Evolutionary conservation across 1,284 basidiomycete genomes (phyloP).

Genomic region (Cutaneotrichosporon daszewskae): DNA sequence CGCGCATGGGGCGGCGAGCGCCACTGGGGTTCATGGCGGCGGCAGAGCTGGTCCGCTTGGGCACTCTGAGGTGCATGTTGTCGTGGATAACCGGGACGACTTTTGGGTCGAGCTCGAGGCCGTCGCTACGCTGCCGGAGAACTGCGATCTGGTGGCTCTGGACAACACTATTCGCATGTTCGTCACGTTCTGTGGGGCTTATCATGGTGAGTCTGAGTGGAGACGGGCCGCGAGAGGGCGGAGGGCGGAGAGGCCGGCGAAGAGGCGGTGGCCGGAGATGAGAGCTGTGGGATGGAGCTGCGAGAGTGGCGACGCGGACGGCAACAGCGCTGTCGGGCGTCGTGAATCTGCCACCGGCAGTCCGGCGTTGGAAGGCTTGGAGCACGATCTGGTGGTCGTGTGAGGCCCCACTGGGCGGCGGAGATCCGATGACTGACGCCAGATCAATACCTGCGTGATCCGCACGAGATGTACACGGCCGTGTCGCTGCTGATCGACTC

Average conservation of each 20-base stretch:
- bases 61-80: not conserved
- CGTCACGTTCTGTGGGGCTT: constrained; percentile 68
- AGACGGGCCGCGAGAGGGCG: too few relatives aligned
- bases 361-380: too few relatives aligned
- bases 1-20: not conserved
- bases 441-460: constrained; percentile 76
- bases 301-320: not conserved
- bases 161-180: constrained; percentile 72
- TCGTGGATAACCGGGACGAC: not conserved
- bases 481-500: constrained; percentile 67
- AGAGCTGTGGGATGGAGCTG: not conserved
- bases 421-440: not conserved
- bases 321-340: not conserved
- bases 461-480: constrained; percentile 73
- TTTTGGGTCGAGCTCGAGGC: constrained; percentile 69
- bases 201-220: constrained; percentile 71
- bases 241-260: not conserved
- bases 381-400: too few relatives aligned
- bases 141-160: constrained; percentile 63
- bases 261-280: not conserved
- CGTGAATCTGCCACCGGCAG: too few relatives aligned
- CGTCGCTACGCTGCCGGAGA: constrained; percentile 61
- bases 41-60: not conserved
- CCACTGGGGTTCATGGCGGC: not conserved
- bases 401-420: too few relatives aligned